Conservation (phyloP, 2,329 filamentous ascomycete species). For the Niveomyces coronatus region DNA sequence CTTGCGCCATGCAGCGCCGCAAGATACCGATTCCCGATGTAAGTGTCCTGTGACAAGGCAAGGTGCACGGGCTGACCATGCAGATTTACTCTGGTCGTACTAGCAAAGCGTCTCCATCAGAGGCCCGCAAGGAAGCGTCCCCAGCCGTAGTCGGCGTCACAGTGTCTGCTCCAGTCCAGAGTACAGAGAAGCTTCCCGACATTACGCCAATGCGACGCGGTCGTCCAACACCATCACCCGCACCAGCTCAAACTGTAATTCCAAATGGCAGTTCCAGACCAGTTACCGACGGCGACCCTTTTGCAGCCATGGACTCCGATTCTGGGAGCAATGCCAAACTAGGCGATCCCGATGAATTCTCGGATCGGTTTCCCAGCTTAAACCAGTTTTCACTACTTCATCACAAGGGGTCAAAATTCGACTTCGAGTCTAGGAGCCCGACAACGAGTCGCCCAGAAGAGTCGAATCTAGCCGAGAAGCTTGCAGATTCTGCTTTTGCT, state of each 20-base stretch:
- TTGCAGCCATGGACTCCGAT: constrained; percentile 73
- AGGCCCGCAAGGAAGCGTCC: constrained; percentile 30
- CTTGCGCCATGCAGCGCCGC: constrained; percentile 79
- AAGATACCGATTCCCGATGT: constrained; percentile 85
- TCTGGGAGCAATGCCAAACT: constrained; percentile 27
- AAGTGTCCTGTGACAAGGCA: constrained; percentile 24
- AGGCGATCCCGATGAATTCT: constrained; percentile 64
- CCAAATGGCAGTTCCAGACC: constrained; percentile 56
- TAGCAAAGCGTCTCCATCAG: constrained; percentile 36
- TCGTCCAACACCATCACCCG: constrained; percentile 35
- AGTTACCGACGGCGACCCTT: constrained; percentile 68
- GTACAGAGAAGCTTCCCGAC: constrained; percentile 68
- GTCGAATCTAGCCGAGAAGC: constrained; percentile 61
- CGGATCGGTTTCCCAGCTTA: constrained; percentile 75
- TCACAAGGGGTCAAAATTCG: constrained; percentile 73
- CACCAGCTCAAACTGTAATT: constrained; percentile 21
- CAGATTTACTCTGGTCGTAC: constrained; percentile 52
- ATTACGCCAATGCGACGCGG: constrained; percentile 92
- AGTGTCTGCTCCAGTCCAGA: constrained; percentile 63
- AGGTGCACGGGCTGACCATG: constrained; percentile 2
- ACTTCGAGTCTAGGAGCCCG: constrained; percentile 56
- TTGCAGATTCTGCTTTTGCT: constrained; percentile 79
- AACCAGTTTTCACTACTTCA: constrained; percentile 89
- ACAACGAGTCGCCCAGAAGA: constrained; percentile 39
- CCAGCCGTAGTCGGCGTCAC: constrained; percentile 66